Percentiles rank a stretch among this genome's conserved stretches.
These are phyloP conservation scores for Steccherinum ochraceum DNA, from an alignment of 768 basidiomycete species.

Conservation along the genomic window DNA sequence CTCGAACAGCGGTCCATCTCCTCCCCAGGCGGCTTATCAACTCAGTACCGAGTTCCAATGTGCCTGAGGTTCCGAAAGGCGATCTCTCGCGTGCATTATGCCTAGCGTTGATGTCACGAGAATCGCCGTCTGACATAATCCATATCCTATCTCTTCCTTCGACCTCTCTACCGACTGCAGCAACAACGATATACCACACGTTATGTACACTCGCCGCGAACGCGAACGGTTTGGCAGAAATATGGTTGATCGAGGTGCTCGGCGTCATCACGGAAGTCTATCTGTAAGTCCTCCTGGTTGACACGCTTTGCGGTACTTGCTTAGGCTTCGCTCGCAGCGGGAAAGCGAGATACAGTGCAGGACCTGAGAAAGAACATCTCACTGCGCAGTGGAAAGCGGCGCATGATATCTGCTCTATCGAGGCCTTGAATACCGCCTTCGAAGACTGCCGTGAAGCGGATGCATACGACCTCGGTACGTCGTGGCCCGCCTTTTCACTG, in stretches of 20 bases:
- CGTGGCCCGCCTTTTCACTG: background rate
- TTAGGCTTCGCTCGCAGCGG: conserved; percentile 18
- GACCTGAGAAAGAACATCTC: conserved; percentile 33
- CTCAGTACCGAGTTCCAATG: background rate
- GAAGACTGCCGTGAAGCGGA: conserved; percentile 58
- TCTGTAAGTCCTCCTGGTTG: conserved; percentile 18
- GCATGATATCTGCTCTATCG: conserved; percentile 61
- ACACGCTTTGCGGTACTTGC: background rate
- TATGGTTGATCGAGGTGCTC: conserved; percentile 47
- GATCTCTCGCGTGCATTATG: conserved; percentile 21
- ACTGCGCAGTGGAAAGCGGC: conserved; percentile 51
- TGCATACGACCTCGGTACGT: conserved; percentile 55
- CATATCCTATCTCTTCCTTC: conserved; percentile 44
- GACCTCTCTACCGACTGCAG: conserved; percentile 34
- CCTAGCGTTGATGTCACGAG: conserved; percentile 43
- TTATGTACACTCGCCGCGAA: conserved; percentile 40
- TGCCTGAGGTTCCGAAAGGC: background rate
- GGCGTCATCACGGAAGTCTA: conserved; percentile 37
- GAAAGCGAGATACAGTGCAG: conserved; percentile 23
- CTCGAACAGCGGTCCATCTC: conserved; percentile 14
- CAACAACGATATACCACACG: conserved; percentile 40
- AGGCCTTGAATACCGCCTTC: conserved; percentile 56
- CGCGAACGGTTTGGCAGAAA: conserved; percentile 31
- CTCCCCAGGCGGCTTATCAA: conserved; percentile 8
- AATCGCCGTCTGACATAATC: conserved; percentile 52